Conservation (phyloP, 1,284 basidiomycete genomes). For the Austroboletus olivaceoglutinosus region DNA sequence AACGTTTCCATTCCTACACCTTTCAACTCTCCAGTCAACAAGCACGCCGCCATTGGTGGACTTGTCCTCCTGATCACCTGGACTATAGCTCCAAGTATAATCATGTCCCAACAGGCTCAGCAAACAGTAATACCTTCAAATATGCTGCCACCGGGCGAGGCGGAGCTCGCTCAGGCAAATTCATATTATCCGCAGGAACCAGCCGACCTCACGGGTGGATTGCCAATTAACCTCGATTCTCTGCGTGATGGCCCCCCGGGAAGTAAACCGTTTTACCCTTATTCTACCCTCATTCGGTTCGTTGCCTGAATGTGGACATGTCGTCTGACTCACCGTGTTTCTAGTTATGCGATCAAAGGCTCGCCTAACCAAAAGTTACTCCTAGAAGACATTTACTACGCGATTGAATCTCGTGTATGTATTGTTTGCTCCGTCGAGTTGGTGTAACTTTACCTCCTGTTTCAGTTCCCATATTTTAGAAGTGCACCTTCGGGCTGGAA, state of each 20-base stretch:
- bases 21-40: conserved; percentile 22
- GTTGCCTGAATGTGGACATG: conserved; percentile 21
- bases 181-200: conserved; percentile 70
- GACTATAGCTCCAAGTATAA: neutral
- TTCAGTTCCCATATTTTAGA: conserved; percentile 80
- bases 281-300: conserved; percentile 81
- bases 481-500: conserved; percentile 83
- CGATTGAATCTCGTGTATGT: conserved; percentile 78
- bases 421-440: neutral
- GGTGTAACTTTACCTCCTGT: conserved; percentile 12
- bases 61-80: conserved; percentile 9
- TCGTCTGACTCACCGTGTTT: conserved; percentile 8
- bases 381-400: conserved; percentile 84
- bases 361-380: conserved; percentile 79
- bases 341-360: conserved; percentile 82
- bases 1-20: conserved; percentile 36
- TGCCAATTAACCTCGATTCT: conserved; percentile 81
- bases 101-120: conserved; percentile 40
- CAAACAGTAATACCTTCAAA: conserved; percentile 46
- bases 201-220: conserved; percentile 72
- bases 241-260: conserved; percentile 78
- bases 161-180: conserved; percentile 50
- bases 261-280: conserved; percentile 83
- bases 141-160: conserved; percentile 39
- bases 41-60: conserved; percentile 27